A percentile compares a stretch with the other conserved stretches of the same genome.
phyloP scores from a whole-genome alignment of 1,284 basidiomycete genomes.

The Kwoniella shivajii region DNA sequence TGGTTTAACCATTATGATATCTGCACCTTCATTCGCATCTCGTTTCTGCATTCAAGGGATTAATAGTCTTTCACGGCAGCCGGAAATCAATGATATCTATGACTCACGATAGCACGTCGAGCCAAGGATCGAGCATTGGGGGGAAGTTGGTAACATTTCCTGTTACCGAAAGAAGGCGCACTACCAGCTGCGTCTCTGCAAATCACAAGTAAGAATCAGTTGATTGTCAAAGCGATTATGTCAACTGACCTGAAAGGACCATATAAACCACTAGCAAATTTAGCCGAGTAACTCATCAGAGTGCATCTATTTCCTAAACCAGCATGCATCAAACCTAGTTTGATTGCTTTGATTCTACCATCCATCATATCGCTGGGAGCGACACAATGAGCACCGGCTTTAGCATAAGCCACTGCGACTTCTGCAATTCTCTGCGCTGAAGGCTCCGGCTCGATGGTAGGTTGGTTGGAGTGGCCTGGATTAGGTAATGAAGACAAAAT shows the following conservation, averaged over 20 bases:
- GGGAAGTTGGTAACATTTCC: conserved; percentile 97
- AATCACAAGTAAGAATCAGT: background rate
- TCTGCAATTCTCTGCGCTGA: conserved; percentile 85
- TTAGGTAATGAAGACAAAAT: conserved; percentile 59
- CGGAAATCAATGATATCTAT: background rate
- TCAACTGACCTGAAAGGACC: conserved; percentile 85
- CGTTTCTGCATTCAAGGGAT: too few relatives aligned
- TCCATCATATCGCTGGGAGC: conserved; percentile 99
- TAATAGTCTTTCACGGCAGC: too few relatives aligned
- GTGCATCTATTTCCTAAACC: conserved; percentile 84
- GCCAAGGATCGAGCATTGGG: conserved; percentile 86
- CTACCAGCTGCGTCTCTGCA: conserved; percentile 90
- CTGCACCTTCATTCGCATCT: conserved; percentile 90
- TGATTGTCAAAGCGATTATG: background rate
- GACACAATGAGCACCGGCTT: conserved; percentile 94
- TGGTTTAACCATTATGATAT: conserved; percentile 99
- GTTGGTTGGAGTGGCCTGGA: conserved; percentile 41
- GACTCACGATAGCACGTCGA: conserved; percentile 82
- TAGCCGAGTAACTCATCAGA: conserved; percentile 98
- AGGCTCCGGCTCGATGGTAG: conserved; percentile 62
- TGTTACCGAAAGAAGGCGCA: conserved; percentile 88
- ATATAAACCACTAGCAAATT: conserved; percentile 95
- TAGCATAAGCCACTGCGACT: conserved; percentile 89
- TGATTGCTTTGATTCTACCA: conserved; percentile 87
- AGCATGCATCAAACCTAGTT: conserved; percentile 75